Conservation (phyloP, 2,329 filamentous ascomycete species). For the Passalora sequoiae region DNA sequence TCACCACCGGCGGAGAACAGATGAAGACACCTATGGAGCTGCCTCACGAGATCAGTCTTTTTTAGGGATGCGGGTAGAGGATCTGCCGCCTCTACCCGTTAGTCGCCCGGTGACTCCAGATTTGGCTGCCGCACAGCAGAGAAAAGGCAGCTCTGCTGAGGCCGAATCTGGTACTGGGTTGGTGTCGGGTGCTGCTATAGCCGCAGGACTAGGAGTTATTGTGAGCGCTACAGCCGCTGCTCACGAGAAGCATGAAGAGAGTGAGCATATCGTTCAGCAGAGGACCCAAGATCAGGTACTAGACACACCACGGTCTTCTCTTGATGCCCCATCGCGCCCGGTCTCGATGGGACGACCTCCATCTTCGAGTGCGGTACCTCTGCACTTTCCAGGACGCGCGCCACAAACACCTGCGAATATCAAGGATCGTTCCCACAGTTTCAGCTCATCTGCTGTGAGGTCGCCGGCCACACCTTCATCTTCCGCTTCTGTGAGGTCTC, state of each 20-base stretch:
- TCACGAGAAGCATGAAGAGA: conserved; percentile 5
- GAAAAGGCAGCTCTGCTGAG: conserved; percentile 30
- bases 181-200: conserved; percentile 17
- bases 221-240: conserved; percentile 6
- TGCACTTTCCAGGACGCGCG: conserved; percentile 32
- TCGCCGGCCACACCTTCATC: conserved; percentile 7
- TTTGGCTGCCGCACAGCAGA: conserved; percentile 24
- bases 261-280: conserved; percentile 3
- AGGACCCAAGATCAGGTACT: conserved; percentile 1
- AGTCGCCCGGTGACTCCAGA: conserved; percentile 26
- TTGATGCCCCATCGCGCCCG: conserved; percentile 16
- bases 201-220: conserved; percentile 9
- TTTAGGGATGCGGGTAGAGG: conserved; percentile 61
- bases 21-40: conserved; percentile 19
- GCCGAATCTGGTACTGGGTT: conserved; percentile 26
- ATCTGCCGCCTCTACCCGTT: conserved; percentile 46
- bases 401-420: conserved; percentile 24
- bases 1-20: conserved; percentile 21
- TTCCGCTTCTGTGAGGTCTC: conserved; percentile 18
- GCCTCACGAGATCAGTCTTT: conserved; percentile 49
- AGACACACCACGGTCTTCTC: neutral
- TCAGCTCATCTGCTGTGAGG: conserved; percentile 22
- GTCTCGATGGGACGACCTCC: conserved; percentile 15
- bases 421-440: conserved; percentile 30
- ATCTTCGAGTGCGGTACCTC: conserved; percentile 34